Base-by-base conservation (phyloP, 129 eudicot species). In the Flaveria ramosissima region DNA sequence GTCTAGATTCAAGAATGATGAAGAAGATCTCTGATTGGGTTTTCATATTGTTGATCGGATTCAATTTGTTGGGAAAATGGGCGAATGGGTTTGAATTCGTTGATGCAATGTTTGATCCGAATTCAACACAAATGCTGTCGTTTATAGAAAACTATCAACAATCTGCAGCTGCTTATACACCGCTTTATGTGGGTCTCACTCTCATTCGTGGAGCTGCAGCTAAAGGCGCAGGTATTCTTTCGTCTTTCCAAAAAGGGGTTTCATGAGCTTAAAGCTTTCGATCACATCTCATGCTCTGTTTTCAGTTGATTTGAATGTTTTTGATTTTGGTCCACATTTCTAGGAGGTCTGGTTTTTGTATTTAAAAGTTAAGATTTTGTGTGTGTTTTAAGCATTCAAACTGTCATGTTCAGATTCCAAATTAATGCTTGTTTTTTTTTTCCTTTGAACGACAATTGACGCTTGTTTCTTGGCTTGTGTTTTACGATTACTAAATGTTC, bases 121-220 rank as follows among this genome's bases (percentile, higher is more conserved):
- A 87, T 73, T 78, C 74, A 48, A 74, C 85, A 3, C 80, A 88
- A 39, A 78, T 81, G 74, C 68, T 85, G 21, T 88, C 88, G 15
- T 68, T 36, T 65, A n/a, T 86, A 73, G 91, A 86, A 70, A 80
- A 91, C 32, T 76, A n/a, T 66, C 47, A 56, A n/a, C 36, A 74
- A 36, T 83, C 85, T 39, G 81, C 83, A 73, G 82, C 32, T 50
- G 82, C 63, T 59, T 45, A 84, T 61, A 63, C 80, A 51, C 89
- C 88, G 57, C 83, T 89, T 30, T 82, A 86, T 87, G 92, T 92
- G 73, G 86, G 85, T 66, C 83, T 89, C 23, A 87, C 96, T 70
- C 89, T 92, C 43, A 81, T 92, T 84, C 85, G 48, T 14, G 96
- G 96, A 78, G 97, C 97, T 87, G 90, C 85, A 78, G 77, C 90